Conservation (phyloP, 306 rosid genomes). For the Malus sieversii region DNA sequence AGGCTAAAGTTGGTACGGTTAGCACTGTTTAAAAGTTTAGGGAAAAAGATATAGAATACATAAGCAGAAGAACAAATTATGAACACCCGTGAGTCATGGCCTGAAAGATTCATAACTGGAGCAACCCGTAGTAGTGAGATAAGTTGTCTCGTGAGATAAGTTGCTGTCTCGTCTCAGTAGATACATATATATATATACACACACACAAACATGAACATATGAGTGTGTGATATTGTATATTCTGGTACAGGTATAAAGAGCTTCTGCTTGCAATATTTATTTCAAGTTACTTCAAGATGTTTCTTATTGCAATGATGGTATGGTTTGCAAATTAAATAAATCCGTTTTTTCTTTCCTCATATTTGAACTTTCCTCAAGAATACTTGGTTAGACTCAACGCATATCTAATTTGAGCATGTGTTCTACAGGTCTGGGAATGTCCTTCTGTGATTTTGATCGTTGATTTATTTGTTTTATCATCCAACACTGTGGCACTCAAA, state of each 20-base stretch:
- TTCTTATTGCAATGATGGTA: slow-evolving; percentile 79
- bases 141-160: no score
- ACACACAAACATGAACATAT: not conserved
- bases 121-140: no score
- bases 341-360: not conserved
- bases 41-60: not conserved
- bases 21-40: not conserved
- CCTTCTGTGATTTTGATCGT: slow-evolving; percentile 68
- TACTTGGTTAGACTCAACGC: not conserved
- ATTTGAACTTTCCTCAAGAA: not conserved
- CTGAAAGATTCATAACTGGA: not conserved
- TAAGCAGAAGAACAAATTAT: not conserved
- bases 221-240: not conserved
- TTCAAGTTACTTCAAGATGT: slow-evolving; percentile 84
- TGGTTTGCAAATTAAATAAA: slow-evolving; percentile 9
- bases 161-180: not conserved
- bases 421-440: slow-evolving; percentile 82
- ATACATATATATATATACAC: no score
- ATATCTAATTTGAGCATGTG: slow-evolving; percentile 15
- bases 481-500: slow-evolving; percentile 72
- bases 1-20: not conserved
- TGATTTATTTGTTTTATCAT: slow-evolving; percentile 74
- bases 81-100: not conserved
- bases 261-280: slow-evolving; percentile 58
- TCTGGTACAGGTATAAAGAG: slow-evolving; percentile 46